Base-by-base conservation (phyloP, 2,329 filamentous ascomycete genomes). In the Mycosphaerelloides madeirae region DNA sequence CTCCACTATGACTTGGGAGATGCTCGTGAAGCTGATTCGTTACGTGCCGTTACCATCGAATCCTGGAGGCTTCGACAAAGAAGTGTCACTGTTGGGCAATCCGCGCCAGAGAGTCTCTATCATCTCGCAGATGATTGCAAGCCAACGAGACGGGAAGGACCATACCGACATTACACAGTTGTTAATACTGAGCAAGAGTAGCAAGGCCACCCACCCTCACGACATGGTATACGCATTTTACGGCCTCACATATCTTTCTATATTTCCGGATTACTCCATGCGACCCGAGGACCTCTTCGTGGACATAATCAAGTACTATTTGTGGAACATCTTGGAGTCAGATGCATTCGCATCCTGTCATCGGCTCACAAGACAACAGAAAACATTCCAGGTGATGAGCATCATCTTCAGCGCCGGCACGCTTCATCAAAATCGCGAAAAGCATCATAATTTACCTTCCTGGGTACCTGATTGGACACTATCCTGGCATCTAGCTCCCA, bases 391-490 rank as follows among this genome's bases (percentile, higher is more conserved):
- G 52, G 55, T 52, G 19, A 60, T 54, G 60, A 61, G 51, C 49
- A 60, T 62, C 29, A 16, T 62, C 15, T 61, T 60, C 44, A 60
- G 57, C 34, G 58, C 58, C 11, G 60, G 60, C 4, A 37, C 40
- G 14, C 52, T 62, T 9, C 59, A 62, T 38, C 60, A 61, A 31
- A 53, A 58, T 53, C 38, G 48, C 42, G 39, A 58, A 25, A 48
- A 56, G 51, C 36, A 44, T n/a, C n/a, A n/a, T 39, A 32, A 40
- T 1, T 50, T 65, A 14, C 59, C 61, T 2, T 62, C 59, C 6
- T 67, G 62, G 63, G 57, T 65, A 1, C 64, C 64, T 8, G 60
- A 63, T 34, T 65, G 54, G 58, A 58, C 59, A 6, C 52, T 46
- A 18, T 38, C 49, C 1, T 62, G 60, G 60, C 50, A 60, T 36